These are phyloP conservation scores for Mariannaea sp. DNA, from an alignment of 2,329 filamentous ascomycete genomes.

Conservation along the genomic window DNA sequence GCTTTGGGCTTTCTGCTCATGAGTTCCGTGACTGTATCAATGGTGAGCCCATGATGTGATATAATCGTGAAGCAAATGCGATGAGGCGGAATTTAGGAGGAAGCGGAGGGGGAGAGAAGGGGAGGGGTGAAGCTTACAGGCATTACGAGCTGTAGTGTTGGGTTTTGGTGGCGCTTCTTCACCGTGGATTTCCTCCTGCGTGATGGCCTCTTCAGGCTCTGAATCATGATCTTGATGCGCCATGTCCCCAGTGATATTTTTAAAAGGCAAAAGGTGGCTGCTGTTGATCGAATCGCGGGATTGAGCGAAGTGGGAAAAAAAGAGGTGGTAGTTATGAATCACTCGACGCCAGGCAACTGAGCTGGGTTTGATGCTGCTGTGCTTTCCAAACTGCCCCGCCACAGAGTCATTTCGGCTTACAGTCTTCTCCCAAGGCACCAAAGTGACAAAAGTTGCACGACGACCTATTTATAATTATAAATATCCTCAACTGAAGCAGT, in stretches of 20 bases:
- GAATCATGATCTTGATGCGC: conserved; percentile 29
- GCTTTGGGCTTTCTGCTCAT: conserved; percentile 47
- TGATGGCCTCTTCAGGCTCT: conserved; percentile 48
- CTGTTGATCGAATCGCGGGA: not conserved
- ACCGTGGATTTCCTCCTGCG: conserved; percentile 47
- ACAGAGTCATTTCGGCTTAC: conserved; percentile 26
- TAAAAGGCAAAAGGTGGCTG: too few relatives aligned
- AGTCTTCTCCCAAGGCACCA: too few relatives aligned
- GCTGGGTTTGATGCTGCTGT: too few relatives aligned
- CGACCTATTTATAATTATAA: too few relatives aligned
- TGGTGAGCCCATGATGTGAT: conserved; percentile 17
- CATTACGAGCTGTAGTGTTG: conserved; percentile 42
- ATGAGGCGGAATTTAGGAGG: not conserved
- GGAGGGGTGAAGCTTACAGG: conserved; percentile 44
- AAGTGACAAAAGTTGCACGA: too few relatives aligned
- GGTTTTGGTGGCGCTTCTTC: conserved; percentile 36
- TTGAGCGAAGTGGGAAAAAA: not conserved
- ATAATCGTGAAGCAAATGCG: too few relatives aligned
- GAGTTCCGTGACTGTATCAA: conserved; percentile 36
- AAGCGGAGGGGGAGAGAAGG: not conserved
- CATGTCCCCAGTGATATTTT: conserved; percentile 30
- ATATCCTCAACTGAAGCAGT: too few relatives aligned
- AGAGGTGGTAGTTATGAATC: not conserved
- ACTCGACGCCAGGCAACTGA: conserved; percentile 5
- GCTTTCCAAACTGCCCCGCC: conserved; percentile 17